Percentiles rank a stretch among this genome's conserved stretches.
Evolutionary conservation across 2,329 filamentous ascomycete genomes (phyloP).

Genomic region (Diaporthe batatas): DNA sequence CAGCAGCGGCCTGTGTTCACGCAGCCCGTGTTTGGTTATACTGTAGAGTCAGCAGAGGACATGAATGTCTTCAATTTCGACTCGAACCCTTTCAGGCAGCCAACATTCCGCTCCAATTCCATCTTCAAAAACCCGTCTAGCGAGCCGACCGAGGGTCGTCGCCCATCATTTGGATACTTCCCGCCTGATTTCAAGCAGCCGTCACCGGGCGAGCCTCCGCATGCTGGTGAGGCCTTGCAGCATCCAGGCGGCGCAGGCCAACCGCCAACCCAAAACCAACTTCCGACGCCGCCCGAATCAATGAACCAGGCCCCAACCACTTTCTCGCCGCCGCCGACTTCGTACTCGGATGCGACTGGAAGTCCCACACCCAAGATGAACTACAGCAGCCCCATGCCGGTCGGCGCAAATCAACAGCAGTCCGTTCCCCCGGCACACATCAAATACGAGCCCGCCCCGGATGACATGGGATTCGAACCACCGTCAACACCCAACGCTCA

Average conservation of each 20-base stretch:
- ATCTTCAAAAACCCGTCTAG: conserved; percentile 73
- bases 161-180: conserved; percentile 68
- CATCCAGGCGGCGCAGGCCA: conserved; percentile 50
- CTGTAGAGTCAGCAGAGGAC: conserved; percentile 70
- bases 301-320: conserved; percentile 48
- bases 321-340: conserved; percentile 55
- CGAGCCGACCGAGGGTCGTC: conserved; percentile 63
- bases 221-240: conserved; percentile 53
- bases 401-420: conserved; percentile 38
- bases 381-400: conserved; percentile 46
- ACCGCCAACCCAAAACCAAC: conserved; percentile 44
- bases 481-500: conserved; percentile 41
- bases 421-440: conserved; percentile 40
- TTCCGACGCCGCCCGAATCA: conserved; percentile 62
- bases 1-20: conserved; percentile 56
- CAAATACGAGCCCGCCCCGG: conserved; percentile 45
- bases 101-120: conserved; percentile 74
- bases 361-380: conserved; percentile 53
- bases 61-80: conserved; percentile 62
- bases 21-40: conserved; percentile 69
- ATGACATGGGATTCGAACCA: conserved; percentile 42
- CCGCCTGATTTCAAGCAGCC: conserved; percentile 66
- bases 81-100: conserved; percentile 59
- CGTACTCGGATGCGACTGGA: conserved; percentile 45
- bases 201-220: conserved; percentile 50